These are phyloP conservation scores for Lepidium aucheri DNA, from an alignment of 345 rosid species.

Conservation along the genomic window DNA sequence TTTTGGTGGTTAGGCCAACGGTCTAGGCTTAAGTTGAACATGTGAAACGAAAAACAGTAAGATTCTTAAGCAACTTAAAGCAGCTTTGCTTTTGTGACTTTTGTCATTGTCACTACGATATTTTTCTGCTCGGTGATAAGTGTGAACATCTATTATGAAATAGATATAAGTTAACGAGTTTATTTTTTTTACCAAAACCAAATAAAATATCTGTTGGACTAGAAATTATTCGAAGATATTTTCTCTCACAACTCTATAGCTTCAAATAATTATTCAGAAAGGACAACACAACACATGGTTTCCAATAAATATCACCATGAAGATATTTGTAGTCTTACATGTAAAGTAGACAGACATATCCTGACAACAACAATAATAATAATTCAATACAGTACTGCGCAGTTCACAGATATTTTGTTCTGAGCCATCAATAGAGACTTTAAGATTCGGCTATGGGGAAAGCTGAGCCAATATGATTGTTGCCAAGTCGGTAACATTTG, in stretches of 20 bases:
- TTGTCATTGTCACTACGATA: slow-evolving; percentile 16
- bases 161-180: not conserved
- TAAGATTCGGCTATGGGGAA: slow-evolving; percentile 64
- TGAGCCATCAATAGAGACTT: slow-evolving; percentile 8
- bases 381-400: slow-evolving; percentile 6
- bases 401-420: slow-evolving; percentile 9
- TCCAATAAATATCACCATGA: slow-evolving; percentile 4
- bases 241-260: not conserved
- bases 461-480: slow-evolving; percentile 56
- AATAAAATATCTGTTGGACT: not conserved
- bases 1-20: not conserved
- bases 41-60: not conserved
- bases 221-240: slow-evolving; percentile 14
- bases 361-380: not conserved
- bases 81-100: no score
- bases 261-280: not conserved
- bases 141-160: not conserved
- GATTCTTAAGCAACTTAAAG: not conserved
- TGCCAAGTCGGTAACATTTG: slow-evolving; percentile 76
- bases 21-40: slow-evolving; percentile 1
- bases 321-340: slow-evolving; percentile 11
- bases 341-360: not conserved
- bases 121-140: not conserved
- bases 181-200: not conserved
- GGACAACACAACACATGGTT: slow-evolving; percentile 16